phyloP scores from a whole-genome alignment of 805 yeast genomes.

The Spathaspora passalidarum region DNA sequence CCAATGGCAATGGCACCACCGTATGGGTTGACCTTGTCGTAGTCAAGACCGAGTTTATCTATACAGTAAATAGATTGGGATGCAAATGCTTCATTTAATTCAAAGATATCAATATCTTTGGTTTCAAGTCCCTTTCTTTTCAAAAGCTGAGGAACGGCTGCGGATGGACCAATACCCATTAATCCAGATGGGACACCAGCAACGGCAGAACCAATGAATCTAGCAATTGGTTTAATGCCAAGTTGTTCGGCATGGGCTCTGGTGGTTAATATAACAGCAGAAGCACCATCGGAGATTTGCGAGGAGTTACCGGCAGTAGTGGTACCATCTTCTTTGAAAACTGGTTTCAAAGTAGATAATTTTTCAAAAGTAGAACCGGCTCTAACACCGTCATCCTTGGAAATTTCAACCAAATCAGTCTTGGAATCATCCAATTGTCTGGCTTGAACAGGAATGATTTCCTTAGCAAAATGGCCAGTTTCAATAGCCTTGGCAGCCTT shows the following conservation, averaged over 20 bases:
- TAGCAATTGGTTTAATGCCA: slow-evolving; percentile 29
- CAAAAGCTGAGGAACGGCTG: slow-evolving; percentile 26
- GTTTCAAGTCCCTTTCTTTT: slow-evolving; percentile 20
- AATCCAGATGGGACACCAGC: slow-evolving; percentile 33
- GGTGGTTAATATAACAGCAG: slow-evolving; percentile 31
- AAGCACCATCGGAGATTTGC: slow-evolving; percentile 36
- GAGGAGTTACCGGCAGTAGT: slow-evolving; percentile 38
- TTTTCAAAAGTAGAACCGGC: slow-evolving; percentile 21
- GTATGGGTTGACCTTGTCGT: slow-evolving; percentile 38
- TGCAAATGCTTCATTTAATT: slow-evolving; percentile 37
- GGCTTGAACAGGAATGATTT: slow-evolving; percentile 17
- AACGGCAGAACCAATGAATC: slow-evolving; percentile 26
- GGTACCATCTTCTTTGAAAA: slow-evolving; percentile 24
- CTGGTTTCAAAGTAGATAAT: slow-evolving; percentile 28
- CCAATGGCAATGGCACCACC: slow-evolving; percentile 19
- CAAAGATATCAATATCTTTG: slow-evolving; percentile 27
- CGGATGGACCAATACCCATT: slow-evolving; percentile 37
- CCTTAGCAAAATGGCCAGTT: slow-evolving; percentile 20
- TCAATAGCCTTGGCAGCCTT: slow-evolving; percentile 22
- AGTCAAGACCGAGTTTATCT: slow-evolving; percentile 23
- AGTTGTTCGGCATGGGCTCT: slow-evolving; percentile 30
- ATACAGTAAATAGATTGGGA: slow-evolving; percentile 27
- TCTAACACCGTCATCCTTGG: slow-evolving; percentile 31
- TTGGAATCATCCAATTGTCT: slow-evolving; percentile 9
- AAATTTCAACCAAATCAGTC: slow-evolving; percentile 12